Conservation (phyloP, 2,329 filamentous ascomycete genomes). For the Colletotrichum sp. region DNA sequence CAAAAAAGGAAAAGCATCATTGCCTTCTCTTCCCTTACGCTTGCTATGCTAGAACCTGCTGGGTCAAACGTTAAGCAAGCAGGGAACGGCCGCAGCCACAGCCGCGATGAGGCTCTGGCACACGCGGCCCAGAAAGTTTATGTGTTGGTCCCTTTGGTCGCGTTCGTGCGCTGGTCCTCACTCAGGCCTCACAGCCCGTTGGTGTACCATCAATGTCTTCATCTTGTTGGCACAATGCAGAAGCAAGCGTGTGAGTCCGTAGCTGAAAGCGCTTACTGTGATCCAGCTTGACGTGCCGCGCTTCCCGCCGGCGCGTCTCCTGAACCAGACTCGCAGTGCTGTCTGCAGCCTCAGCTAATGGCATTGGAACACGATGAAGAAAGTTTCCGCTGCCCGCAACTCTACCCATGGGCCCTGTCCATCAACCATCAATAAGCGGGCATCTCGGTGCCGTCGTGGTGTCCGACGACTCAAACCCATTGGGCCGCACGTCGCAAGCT, state of each 20-base stretch:
- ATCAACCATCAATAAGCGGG: background rate
- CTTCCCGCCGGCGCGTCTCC: background rate
- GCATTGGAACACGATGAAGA: background rate
- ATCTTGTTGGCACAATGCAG: background rate
- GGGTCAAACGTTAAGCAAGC: background rate
- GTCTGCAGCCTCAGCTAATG: background rate
- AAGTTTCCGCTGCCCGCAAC: background rate
- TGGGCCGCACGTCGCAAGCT: background rate
- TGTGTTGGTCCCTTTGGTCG: background rate
- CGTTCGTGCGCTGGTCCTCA: background rate
- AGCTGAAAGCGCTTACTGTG: background rate
- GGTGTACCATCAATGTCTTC: background rate
- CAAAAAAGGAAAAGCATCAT: background rate
- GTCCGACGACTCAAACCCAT: background rate
- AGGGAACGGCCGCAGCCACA: background rate
- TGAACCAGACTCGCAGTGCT: background rate
- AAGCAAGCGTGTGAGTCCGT: background rate
- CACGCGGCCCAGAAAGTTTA: background rate
- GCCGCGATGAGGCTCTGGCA: background rate
- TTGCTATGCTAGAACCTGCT: background rate
- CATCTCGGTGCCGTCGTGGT: background rate
- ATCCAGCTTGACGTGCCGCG: background rate
- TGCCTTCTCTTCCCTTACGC: background rate
- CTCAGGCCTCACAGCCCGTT: background rate
- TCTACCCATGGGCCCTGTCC: background rate